Base-by-base conservation (phyloP, 768 basidiomycete genomes). In the Lactarius indigo region DNA sequence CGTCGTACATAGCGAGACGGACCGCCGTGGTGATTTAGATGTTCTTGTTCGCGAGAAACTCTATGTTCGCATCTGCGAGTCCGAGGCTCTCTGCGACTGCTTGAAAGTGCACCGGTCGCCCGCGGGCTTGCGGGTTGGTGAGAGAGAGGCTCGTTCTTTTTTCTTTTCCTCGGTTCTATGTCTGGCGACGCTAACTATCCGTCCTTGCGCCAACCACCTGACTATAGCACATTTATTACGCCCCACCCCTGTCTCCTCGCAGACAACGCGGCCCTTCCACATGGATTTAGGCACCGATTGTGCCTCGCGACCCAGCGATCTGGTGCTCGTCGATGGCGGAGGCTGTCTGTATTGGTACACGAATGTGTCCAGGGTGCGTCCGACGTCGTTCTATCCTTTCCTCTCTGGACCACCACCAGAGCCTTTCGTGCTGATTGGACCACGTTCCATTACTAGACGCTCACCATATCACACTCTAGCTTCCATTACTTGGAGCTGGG, bases 221-320 rank as follows among this genome's bases (percentile, higher is more conserved):
- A 59, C 17, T 7, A 28, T 18, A 17, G 4, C 39, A 37, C 7
- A 39, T 28, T 50, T 33, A 50, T 31, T 30, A 39, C 63, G 8
- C 39, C 64, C 44, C 13, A 12, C 23, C 23, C 9, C 39, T 52
- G 35, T 57, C 57, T 71, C 35, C 68, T 57, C 13, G 15, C 74
- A 94, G 93, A 90, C 66, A 91, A 94, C 71, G 93, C 92, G 6
- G 92, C 92, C 3, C 83, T 92, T 28, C 93, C 92, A 3, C 94
- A 95, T 74, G 94, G 92, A 39, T 7, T 81, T 83, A 42, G 90
- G 91, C 2, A 88, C 87, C 0, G 89, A 94, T 73, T 83, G 87
- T 37, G 71, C 72, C 0, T 79, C 94, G 15, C 77, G 75, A 1
- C 73, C 77, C 61, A 72, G 79, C 6, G 92, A 96, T 70, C 83